Evolutionary conservation across 345 rosid genomes (phyloP).

Genomic region (Rhizophora apiculata): DNA sequence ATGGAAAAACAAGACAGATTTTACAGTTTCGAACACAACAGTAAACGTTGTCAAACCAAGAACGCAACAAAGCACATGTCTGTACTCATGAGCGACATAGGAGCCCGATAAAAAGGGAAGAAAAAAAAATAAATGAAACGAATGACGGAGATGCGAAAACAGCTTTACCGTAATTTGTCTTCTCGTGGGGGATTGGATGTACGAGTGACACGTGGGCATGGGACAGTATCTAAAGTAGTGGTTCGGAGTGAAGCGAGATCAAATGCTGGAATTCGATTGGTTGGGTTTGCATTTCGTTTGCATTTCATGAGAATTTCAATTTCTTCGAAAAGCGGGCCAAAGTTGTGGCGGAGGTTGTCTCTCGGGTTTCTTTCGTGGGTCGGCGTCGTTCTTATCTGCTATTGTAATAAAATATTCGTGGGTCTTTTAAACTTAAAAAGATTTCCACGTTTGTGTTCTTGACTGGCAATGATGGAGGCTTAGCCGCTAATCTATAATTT

Average conservation of each 20-base stretch:
- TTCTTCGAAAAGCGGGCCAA: neutral
- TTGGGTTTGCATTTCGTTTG: neutral
- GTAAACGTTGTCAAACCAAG: neutral
- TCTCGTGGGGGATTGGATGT: too few species aligned
- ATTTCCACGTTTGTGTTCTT: too few species aligned
- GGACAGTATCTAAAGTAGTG: constrained; percentile 60
- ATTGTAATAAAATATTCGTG: neutral
- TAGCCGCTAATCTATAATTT: too few species aligned
- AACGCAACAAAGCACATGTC: neutral
- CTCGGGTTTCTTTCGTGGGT: neutral
- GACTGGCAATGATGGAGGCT: too few species aligned
- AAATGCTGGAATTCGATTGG: constrained; percentile 39
- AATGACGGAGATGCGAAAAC: neutral
- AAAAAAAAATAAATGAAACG: neutral
- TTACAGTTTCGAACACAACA: constrained; percentile 11
- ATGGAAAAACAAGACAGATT: neutral
- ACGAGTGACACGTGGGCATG: constrained; percentile 45
- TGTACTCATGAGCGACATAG: neutral
- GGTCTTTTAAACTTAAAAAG: too few species aligned
- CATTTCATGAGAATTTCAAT: constrained; percentile 9
- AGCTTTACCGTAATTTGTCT: neutral
- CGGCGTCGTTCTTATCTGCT: neutral
- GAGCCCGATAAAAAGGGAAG: neutral
- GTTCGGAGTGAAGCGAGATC: constrained; percentile 44
- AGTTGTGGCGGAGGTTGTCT: constrained; percentile 7